phyloP scores from a whole-genome alignment of 257 asterid species.

The Orobanche coerulescens region DNA sequence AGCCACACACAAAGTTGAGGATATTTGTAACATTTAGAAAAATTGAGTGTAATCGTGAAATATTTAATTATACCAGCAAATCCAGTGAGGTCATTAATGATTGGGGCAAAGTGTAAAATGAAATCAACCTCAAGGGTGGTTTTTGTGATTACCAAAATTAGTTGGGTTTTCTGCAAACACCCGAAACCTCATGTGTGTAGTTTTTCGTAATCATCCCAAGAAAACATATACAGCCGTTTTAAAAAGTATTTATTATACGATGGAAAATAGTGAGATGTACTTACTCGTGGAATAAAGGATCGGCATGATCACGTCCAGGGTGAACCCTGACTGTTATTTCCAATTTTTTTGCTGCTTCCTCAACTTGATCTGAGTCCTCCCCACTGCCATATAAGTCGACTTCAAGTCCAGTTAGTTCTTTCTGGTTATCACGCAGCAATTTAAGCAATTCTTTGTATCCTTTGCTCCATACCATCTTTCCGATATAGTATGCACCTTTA shows the following conservation, averaged over 20 bases:
- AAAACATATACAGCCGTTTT: background rate
- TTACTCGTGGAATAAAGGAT: constrained; percentile 88
- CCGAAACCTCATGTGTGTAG: background rate
- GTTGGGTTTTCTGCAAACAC: background rate
- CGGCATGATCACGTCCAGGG: constrained; percentile 96
- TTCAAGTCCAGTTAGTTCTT: constrained; percentile 61
- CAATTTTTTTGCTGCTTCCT: constrained; percentile 59
- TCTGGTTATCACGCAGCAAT: constrained; percentile 68
- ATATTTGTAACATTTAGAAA: too few relatives aligned
- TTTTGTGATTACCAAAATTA: background rate
- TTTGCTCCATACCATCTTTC: constrained; percentile 95
- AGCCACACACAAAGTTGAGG: too few relatives aligned
- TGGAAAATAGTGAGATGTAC: constrained; percentile 25
- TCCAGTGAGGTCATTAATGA: background rate
- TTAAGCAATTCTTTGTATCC: constrained; percentile 89
- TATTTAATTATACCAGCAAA: background rate
- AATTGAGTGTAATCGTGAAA: background rate
- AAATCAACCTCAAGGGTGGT: background rate
- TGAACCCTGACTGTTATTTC: constrained; percentile 61
- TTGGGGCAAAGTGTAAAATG: background rate
- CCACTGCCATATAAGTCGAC: constrained; percentile 91
- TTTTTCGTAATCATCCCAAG: background rate
- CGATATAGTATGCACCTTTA: constrained; percentile 89
- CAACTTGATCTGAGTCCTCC: constrained; percentile 75
- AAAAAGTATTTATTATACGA: background rate